Evolutionary conservation across 2,329 filamentous ascomycete species (phyloP).

Genomic region (Fusarium pininemorale): DNA sequence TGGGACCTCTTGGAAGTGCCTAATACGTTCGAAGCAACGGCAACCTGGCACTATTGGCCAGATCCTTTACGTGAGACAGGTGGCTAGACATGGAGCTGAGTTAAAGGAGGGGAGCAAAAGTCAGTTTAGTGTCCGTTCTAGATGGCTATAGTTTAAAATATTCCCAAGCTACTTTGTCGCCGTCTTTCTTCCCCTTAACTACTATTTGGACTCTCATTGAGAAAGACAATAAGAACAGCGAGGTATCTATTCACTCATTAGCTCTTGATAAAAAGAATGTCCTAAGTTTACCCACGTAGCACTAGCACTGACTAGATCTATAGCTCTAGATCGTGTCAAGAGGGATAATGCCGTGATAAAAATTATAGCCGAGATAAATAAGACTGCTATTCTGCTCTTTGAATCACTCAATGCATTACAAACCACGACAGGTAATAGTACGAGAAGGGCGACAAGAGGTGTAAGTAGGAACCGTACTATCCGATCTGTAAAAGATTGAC

Average conservation of each 20-base stretch:
- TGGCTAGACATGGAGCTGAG: background rate
- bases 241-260: background rate
- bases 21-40: fast-evolving
- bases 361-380: background rate
- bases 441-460: background rate
- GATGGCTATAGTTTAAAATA: fast-evolving
- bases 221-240: background rate
- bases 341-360: background rate
- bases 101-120: background rate
- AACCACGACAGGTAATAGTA: background rate
- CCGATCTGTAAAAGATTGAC: background rate
- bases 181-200: fast-evolving
- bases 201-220: background rate
- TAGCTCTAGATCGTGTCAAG: background rate
- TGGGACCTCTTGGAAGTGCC: fast-evolving
- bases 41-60: fast-evolving
- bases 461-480: background rate
- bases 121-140: no score
- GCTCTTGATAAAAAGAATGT: fast-evolving
- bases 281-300: background rate
- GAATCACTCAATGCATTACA: background rate
- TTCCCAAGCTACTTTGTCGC: background rate
- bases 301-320: background rate
- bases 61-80: no score
- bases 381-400: background rate